Evolutionary conservation across 306 rosid genomes (phyloP).

Genomic region (Macrotyloma uniflorum): DNA sequence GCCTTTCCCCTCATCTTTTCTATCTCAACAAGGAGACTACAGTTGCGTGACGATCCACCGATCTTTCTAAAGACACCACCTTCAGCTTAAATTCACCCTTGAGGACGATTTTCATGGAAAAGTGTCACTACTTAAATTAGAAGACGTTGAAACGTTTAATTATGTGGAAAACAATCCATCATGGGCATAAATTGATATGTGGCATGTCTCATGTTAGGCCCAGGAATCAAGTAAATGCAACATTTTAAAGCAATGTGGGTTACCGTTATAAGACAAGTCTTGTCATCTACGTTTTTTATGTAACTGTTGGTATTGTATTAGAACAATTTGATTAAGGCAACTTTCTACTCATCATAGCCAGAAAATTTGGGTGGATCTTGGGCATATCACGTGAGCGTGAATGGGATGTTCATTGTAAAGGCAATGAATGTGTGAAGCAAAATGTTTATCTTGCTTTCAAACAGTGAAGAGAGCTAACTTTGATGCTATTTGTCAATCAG

Average conservation of each 20-base stretch:
- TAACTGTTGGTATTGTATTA: neutral
- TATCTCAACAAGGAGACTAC: conserved; percentile 14
- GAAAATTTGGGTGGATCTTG: neutral
- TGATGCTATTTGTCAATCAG: neutral
- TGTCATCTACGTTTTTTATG: conserved; percentile 28
- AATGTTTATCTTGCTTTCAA: conserved; percentile 21
- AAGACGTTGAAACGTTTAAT: neutral
- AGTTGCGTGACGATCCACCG: conserved; percentile 21
- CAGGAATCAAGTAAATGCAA: conserved; percentile 34
- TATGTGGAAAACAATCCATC: neutral
- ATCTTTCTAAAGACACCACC: conserved; percentile 21
- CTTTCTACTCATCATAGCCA: conserved; percentile 35
- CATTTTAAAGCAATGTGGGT: neutral
- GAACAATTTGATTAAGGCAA: conserved; percentile 25
- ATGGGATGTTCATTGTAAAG: conserved; percentile 41
- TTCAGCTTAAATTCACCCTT: conserved; percentile 4
- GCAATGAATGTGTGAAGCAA: conserved; percentile 30
- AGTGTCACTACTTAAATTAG: neutral
- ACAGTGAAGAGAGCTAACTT: neutral
- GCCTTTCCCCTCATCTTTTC: conserved; percentile 66
- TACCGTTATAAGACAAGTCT: conserved; percentile 24
- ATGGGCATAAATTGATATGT: conserved; percentile 8
- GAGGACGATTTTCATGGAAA: conserved; percentile 26
- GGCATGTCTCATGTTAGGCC: conserved; percentile 34
- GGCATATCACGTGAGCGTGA: conserved; percentile 45